phyloP scores from a whole-genome alignment of 805 yeast genomes.

The Yarrowia sp. region DNA sequence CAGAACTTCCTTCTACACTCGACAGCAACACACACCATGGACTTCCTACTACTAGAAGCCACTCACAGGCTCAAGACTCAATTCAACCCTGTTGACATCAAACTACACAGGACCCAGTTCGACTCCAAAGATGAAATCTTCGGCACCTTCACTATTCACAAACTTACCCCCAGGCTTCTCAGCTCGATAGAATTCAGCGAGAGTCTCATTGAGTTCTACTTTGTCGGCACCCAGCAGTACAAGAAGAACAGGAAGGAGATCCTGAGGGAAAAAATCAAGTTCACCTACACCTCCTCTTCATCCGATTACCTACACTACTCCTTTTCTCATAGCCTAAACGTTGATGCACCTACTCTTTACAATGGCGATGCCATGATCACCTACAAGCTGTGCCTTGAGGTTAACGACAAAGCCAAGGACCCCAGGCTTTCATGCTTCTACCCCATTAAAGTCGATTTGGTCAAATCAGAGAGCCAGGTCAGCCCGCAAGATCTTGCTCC shows the following conservation, averaged over 20 bases:
- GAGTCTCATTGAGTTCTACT: slow-evolving; percentile 15
- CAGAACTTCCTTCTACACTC: slow-evolving; percentile 10
- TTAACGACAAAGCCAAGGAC: not conserved
- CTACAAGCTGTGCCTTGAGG: not conserved
- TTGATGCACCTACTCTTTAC: not conserved
- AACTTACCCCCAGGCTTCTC: not conserved
- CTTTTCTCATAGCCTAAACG: not conserved
- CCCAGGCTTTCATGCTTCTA: slow-evolving; percentile 9
- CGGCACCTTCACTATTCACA: slow-evolving; percentile 3
- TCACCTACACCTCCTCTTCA: not conserved
- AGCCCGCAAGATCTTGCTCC: not conserved
- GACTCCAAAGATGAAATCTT: slow-evolving; percentile 3
- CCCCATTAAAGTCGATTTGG: not conserved
- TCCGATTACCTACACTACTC: not conserved
- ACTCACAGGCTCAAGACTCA: slow-evolving; percentile 2
- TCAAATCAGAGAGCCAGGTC: not conserved
- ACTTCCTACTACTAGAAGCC: slow-evolving; percentile 8
- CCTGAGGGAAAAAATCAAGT: slow-evolving; percentile 9
- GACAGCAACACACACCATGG: not conserved
- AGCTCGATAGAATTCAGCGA: not conserved
- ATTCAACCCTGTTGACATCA: slow-evolving; percentile 8
- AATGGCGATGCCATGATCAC: slow-evolving; percentile 2
- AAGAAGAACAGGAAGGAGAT: not conserved
- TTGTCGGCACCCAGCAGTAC: slow-evolving; percentile 10
- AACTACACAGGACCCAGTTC: not conserved